Conservation (phyloP, 805 yeast genomes). For the Starmerella khaoyaiensis region DNA sequence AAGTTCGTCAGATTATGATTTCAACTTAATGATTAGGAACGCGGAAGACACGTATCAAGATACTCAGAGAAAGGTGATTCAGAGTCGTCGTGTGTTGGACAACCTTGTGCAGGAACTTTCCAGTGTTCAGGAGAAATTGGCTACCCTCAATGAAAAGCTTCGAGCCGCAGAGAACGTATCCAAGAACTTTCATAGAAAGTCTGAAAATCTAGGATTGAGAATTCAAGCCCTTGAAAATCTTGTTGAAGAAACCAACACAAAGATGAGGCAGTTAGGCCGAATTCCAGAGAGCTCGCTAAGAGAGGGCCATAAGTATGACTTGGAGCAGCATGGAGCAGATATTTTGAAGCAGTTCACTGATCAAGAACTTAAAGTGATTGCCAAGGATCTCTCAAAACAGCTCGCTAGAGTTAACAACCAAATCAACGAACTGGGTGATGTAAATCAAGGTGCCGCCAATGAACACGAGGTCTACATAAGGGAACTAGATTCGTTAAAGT, state of each 20-base stretch:
- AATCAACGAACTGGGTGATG: conserved; percentile 54
- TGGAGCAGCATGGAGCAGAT: neutral
- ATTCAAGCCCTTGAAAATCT: conserved; percentile 1
- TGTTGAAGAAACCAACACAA: neutral
- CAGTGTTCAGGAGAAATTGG: conserved; percentile 1
- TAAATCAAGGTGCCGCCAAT: conserved; percentile 81
- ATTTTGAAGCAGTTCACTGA: neutral
- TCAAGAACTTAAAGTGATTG: neutral
- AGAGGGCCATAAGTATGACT: conserved; percentile 27
- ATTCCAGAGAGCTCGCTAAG: conserved; percentile 7
- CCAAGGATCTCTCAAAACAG: neutral
- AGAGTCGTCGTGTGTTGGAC: neutral
- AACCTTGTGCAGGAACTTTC: neutral
- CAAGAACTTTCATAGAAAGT: neutral
- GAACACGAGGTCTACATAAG: conserved; percentile 61
- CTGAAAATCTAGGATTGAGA: conserved; percentile 4
- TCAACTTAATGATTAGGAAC: too few relatives aligned
- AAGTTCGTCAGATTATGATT: neutral
- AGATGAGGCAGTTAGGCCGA: neutral
- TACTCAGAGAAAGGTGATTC: conserved; percentile 2
- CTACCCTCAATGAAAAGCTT: neutral
- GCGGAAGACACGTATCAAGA: conserved; percentile 1
- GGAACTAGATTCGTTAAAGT: conserved; percentile 53
- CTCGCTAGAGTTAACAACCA: conserved; percentile 24
- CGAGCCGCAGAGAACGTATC: neutral